Evolutionary conservation across 768 basidiomycete genomes (phyloP).

Genomic region (Lentinula detonsa): DNA sequence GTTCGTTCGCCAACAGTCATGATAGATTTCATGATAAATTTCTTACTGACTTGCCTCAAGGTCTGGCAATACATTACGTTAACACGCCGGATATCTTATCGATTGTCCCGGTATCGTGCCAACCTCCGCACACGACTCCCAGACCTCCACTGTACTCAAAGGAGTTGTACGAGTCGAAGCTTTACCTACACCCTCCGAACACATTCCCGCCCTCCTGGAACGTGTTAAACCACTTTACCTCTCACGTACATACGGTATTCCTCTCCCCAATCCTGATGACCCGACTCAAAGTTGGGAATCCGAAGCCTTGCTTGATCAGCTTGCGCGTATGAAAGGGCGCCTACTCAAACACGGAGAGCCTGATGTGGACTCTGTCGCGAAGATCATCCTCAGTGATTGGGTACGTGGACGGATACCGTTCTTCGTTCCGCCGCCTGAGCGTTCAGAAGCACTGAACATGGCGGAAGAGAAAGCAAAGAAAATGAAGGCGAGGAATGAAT

Average conservation of each 20-base stretch:
- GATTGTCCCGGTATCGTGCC: conserved; percentile 99
- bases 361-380: conserved; percentile 86
- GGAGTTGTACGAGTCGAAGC: conserved; percentile 97
- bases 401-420: conserved; percentile 95
- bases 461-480: conserved; percentile 51
- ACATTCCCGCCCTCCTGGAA: conserved; percentile 81
- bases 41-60: conserved; percentile 22
- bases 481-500: conserved; percentile 30
- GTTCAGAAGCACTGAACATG: conserved; percentile 63
- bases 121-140: conserved; percentile 83
- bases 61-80: conserved; percentile 99
- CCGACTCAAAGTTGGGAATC: conserved; percentile 55
- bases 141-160: conserved; percentile 90
- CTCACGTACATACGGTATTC: conserved; percentile 73
- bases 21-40: background rate
- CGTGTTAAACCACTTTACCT: conserved; percentile 94
- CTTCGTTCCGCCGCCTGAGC: conserved; percentile 89
- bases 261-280: conserved; percentile 54
- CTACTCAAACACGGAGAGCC: conserved; percentile 93
- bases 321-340: conserved; percentile 89
- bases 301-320: conserved; percentile 73
- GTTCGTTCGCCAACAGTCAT: conserved; percentile 20
- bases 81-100: conserved; percentile 94
- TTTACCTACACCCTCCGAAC: conserved; percentile 85
- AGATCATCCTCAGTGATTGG: conserved; percentile 95